Evolutionary conservation across 208 protist species (phyloP).

Genomic region (Trypanosoma scelopori): DNA sequence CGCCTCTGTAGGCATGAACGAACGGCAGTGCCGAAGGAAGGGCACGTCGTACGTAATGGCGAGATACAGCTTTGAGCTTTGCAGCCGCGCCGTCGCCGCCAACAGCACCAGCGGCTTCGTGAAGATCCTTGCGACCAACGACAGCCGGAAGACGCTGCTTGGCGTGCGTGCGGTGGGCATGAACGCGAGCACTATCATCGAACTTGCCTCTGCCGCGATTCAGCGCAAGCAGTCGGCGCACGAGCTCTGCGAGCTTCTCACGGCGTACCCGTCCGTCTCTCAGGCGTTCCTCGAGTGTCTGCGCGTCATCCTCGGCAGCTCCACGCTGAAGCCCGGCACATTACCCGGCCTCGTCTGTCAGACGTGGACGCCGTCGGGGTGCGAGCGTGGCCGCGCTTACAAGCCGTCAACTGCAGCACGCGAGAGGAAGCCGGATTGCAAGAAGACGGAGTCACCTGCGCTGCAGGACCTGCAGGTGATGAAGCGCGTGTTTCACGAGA

Average conservation of each 20-base stretch:
- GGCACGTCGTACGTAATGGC: conserved; percentile 67
- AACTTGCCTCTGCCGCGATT: conserved; percentile 69
- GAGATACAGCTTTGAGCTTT: conserved; percentile 58
- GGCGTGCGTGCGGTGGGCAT: conserved; percentile 67
- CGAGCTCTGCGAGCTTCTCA: conserved; percentile 64
- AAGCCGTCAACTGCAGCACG: conserved; percentile 7
- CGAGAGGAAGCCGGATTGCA: not conserved
- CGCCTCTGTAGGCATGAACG: conserved; percentile 67
- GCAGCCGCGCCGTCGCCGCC: conserved; percentile 70
- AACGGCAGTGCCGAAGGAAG: conserved; percentile 49
- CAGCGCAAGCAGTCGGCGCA: conserved; percentile 50
- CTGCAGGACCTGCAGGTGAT: not conserved
- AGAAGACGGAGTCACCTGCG: not conserved
- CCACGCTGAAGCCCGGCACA: conserved; percentile 50
- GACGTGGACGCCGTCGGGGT: conserved; percentile 64
- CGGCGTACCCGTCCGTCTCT: conserved; percentile 77
- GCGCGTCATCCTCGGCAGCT: conserved; percentile 59
- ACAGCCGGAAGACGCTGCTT: conserved; percentile 49
- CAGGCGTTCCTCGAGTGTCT: conserved; percentile 86
- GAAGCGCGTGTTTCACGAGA: not conserved
- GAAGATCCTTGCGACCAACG: conserved; percentile 77
- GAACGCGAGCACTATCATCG: conserved; percentile 69
- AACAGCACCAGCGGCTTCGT: conserved; percentile 70
- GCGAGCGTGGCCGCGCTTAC: conserved; percentile 50
- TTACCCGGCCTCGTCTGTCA: conserved; percentile 46